A percentile compares a stretch with the other conserved stretches of the same genome.
phyloP scores from a whole-genome alignment of 2,329 filamentous ascomycete genomes.

The Pseudogymnoascus sp. region DNA sequence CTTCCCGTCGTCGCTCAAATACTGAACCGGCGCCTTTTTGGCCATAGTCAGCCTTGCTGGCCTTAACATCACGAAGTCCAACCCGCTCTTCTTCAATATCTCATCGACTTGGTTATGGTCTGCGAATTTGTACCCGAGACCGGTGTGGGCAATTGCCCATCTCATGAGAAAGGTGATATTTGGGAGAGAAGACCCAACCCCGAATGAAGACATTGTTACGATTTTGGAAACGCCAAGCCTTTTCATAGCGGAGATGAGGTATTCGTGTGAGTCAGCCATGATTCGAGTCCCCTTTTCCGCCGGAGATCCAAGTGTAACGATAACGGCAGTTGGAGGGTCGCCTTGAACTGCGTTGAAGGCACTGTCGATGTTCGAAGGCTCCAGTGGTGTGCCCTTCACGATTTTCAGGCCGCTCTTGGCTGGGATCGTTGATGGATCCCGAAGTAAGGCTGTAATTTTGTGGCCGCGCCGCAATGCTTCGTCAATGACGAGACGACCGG shows the following conservation, averaged over 20 bases:
- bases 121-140: constrained; percentile 37
- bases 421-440: constrained; percentile 29
- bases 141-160: constrained; percentile 36
- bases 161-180: constrained; percentile 35
- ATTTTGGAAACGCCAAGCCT: constrained; percentile 32
- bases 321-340: constrained; percentile 40
- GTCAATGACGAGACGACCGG: constrained; percentile 35
- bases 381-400: constrained; percentile 32
- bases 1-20: constrained; percentile 13
- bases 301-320: constrained; percentile 29
- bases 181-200: constrained; percentile 36
- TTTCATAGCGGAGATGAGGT: constrained; percentile 30
- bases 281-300: constrained; percentile 27
- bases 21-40: constrained; percentile 10
- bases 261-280: constrained; percentile 36
- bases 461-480: constrained; percentile 29
- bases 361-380: constrained; percentile 29
- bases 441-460: constrained; percentile 37
- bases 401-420: constrained; percentile 30
- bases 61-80: constrained; percentile 15
- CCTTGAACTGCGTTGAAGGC: constrained; percentile 38
- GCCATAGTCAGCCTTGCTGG: constrained; percentile 13
- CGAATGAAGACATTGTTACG: constrained; percentile 42
- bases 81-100: constrained; percentile 15
- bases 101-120: constrained; percentile 35